Evolutionary conservation across 2,329 filamentous ascomycete genomes (phyloP).

Genomic region (Sclerotinia glacialis): DNA sequence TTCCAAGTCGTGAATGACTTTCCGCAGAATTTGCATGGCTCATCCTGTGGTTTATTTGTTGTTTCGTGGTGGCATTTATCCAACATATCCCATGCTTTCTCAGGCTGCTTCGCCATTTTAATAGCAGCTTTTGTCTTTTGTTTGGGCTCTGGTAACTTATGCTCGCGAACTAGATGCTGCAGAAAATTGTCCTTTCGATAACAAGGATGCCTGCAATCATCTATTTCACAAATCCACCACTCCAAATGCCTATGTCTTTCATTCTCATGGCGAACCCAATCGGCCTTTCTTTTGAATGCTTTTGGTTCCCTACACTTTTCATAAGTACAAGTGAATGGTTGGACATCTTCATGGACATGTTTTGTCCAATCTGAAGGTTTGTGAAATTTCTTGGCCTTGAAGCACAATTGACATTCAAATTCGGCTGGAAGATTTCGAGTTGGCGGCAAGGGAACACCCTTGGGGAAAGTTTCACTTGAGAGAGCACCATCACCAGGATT

Average conservation of each 20-base stretch:
- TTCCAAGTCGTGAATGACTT: slow-evolving; percentile 83
- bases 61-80: slow-evolving; percentile 75
- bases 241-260: slow-evolving; percentile 86
- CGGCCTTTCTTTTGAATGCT: slow-evolving; percentile 91
- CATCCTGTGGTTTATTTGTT: slow-evolving; percentile 61
- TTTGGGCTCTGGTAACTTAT: slow-evolving; percentile 81
- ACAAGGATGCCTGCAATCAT: slow-evolving; percentile 78
- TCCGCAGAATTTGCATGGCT: slow-evolving; percentile 84
- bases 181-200: slow-evolving; percentile 90
- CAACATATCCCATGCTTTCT: slow-evolving; percentile 73
- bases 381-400: slow-evolving; percentile 76
- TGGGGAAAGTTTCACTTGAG: slow-evolving; percentile 71
- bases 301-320: slow-evolving; percentile 78
- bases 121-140: slow-evolving; percentile 69
- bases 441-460: slow-evolving; percentile 78
- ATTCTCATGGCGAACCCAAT: slow-evolving; percentile 94
- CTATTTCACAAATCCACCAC: slow-evolving; percentile 83
- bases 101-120: slow-evolving; percentile 55
- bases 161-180: slow-evolving; percentile 87
- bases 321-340: slow-evolving; percentile 92
- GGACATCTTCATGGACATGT: slow-evolving; percentile 89
- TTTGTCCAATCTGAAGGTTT: slow-evolving; percentile 98
- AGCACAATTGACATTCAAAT: slow-evolving; percentile 88
- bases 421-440: slow-evolving; percentile 74
- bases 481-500: slow-evolving; percentile 67